Evolutionary conservation across 2,329 filamentous ascomycete genomes (phyloP).

Genomic region (Cladophialophora yegresii): DNA sequence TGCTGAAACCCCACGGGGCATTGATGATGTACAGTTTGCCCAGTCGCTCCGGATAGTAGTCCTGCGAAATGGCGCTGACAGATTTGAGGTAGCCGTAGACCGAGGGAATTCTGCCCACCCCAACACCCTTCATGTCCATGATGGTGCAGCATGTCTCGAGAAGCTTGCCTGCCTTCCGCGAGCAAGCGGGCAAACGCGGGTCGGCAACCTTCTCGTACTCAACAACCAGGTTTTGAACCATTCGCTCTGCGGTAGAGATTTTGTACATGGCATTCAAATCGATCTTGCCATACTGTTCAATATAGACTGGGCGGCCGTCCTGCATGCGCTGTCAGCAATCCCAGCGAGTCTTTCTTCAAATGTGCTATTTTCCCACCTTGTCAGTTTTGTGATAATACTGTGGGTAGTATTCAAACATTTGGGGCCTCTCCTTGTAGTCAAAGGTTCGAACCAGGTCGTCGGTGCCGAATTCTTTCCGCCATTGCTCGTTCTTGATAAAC

Average conservation of each 20-base stretch:
- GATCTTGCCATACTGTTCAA: constrained; percentile 92
- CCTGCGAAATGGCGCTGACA: constrained; percentile 88
- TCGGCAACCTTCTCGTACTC: constrained; percentile 97
- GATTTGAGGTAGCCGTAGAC: constrained; percentile 87
- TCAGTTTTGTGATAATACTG: constrained; percentile 94
- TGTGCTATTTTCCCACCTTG: constrained; percentile 46
- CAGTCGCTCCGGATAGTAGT: constrained; percentile 97
- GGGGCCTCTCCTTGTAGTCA: constrained; percentile 80
- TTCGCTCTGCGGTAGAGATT: constrained; percentile 88
- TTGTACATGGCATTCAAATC: constrained; percentile 87
- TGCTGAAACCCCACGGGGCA: constrained; percentile 90
- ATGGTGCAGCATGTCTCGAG: constrained; percentile 98
- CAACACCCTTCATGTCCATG: constrained; percentile 96
- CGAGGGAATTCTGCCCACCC: constrained; percentile 73
- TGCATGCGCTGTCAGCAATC: constrained; percentile 44
- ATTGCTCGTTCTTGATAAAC: constrained; percentile 88
- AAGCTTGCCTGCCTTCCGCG: constrained; percentile 82
- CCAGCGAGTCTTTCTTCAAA: background rate
- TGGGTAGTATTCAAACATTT: constrained; percentile 89
- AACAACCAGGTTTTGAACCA: constrained; percentile 93
- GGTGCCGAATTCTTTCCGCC: constrained; percentile 83
- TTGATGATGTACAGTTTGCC: constrained; percentile 98
- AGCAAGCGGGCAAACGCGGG: constrained; percentile 90
- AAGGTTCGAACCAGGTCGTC: constrained; percentile 79
- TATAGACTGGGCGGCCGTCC: constrained; percentile 97